These are phyloP conservation scores for Dioszegia hungarica DNA, from an alignment of 768 basidiomycete genomes.

Conservation along the genomic window DNA sequence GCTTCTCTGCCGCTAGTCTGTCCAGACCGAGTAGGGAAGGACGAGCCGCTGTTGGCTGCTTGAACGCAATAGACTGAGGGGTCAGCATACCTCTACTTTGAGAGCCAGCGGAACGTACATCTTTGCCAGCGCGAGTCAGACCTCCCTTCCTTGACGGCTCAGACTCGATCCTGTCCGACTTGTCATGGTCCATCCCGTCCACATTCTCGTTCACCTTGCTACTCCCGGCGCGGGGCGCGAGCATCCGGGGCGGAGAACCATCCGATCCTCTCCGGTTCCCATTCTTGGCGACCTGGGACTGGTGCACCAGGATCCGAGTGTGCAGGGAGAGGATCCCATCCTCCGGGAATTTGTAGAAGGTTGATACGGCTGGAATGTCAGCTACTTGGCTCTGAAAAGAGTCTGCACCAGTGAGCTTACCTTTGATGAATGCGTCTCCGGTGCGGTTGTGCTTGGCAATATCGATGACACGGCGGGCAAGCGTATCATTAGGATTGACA, in stretches of 20 bases:
- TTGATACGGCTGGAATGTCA: slow-evolving; percentile 56
- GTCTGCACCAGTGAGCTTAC: slow-evolving; percentile 51
- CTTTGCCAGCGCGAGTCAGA: slow-evolving; percentile 60
- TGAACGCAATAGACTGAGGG: slow-evolving; percentile 71
- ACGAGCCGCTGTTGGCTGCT: slow-evolving; percentile 66
- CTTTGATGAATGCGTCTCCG: slow-evolving; percentile 60
- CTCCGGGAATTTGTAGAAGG: slow-evolving; percentile 82
- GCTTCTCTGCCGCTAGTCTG: slow-evolving; percentile 79
- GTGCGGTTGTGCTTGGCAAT: slow-evolving; percentile 69
- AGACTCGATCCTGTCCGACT: slow-evolving; percentile 77
- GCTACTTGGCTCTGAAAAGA: background rate
- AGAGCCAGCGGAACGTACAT: slow-evolving; percentile 9
- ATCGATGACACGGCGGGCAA: slow-evolving; percentile 72
- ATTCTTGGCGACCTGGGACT: slow-evolving; percentile 54
- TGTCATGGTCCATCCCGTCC: slow-evolving; percentile 70
- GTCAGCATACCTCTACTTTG: slow-evolving; percentile 9
- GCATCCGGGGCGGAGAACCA: slow-evolving; percentile 39
- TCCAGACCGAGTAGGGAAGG: slow-evolving; percentile 82
- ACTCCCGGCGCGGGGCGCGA: slow-evolving; percentile 19
- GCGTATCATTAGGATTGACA: slow-evolving; percentile 74
- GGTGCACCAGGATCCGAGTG: slow-evolving; percentile 70
- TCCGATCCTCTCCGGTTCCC: slow-evolving; percentile 24
- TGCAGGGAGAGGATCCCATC: slow-evolving; percentile 73
- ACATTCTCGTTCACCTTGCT: slow-evolving; percentile 44
- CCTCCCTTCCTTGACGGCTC: slow-evolving; percentile 74